Percentiles rank a stretch among this genome's conserved stretches.
These are phyloP conservation scores for Saitozyma sp. DNA, from an alignment of 768 basidiomycete species.

Conservation along the genomic window DNA sequence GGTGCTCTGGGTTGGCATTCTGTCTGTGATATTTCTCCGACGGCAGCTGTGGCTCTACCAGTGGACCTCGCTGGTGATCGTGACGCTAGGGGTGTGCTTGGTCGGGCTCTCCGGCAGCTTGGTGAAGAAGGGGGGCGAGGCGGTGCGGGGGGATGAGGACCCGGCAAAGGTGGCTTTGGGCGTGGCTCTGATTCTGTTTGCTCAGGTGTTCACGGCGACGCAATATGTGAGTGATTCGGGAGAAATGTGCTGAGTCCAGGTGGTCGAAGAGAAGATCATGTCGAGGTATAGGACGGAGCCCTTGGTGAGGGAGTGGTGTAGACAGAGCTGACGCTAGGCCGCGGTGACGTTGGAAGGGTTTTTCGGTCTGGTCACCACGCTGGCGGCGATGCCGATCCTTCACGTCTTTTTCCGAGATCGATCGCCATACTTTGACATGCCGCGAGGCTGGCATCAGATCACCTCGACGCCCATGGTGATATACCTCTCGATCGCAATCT, in stretches of 20 bases:
- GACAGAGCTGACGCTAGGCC: conserved; percentile 26
- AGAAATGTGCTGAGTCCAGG: conserved; percentile 47
- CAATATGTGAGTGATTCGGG: conserved; percentile 40
- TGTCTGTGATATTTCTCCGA: conserved; percentile 86
- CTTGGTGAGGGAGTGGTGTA: conserved; percentile 57
- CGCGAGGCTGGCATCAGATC: conserved; percentile 86
- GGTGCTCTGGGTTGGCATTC: conserved; percentile 86
- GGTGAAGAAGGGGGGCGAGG: conserved; percentile 65
- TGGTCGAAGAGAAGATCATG: conserved; percentile 97
- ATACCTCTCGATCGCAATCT: conserved; percentile 69
- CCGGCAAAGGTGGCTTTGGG: conserved; percentile 57
- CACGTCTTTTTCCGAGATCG: conserved; percentile 47
- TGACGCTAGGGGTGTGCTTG: conserved; percentile 58
- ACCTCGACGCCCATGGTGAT: conserved; percentile 71
- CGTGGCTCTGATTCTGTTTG: conserved; percentile 86
- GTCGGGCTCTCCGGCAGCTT: conserved; percentile 80
- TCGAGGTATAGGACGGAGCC: conserved; percentile 79
- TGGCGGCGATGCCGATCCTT: conserved; percentile 76
- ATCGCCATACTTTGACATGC: conserved; percentile 73
- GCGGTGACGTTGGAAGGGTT: conserved; percentile 94
- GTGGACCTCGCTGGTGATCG: conserved; percentile 87
- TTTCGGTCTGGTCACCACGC: conserved; percentile 78
- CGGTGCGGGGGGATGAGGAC: conserved; percentile 36
- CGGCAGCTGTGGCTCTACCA: conserved; percentile 85
- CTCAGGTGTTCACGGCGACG: conserved; percentile 72